Base-by-base conservation (phyloP, 371 early-diverging fungal species). In the Circinella umbellata region DNA sequence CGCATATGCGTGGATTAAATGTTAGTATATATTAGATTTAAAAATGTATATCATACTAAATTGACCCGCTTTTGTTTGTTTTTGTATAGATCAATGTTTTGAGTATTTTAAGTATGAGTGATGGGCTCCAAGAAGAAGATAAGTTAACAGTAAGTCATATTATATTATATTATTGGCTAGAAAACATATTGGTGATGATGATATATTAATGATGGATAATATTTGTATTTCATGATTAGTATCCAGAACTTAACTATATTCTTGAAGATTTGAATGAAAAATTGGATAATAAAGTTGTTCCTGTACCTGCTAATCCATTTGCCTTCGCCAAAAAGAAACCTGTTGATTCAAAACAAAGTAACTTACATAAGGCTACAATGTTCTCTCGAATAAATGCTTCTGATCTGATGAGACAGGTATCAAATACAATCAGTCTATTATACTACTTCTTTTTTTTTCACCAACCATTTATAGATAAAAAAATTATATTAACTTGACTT, bases 221-320 rank as follows among this genome's bases (percentile, higher is more conserved):
- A 13, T 51, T 15, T 51, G 0, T 13, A 5, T 51, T 13, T 51
- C 51, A 37, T 61, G 66, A 42, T 11, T 11, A 75, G 75, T 68
- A 73, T 18, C 67, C 46, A 9, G 80, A 75, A 35, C 70, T 84
- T 15, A 83, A 77, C 42, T 88, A 88, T 63, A 76, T 90, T 5
- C 69, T 90, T 10, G 73, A 77, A 15, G 90, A 90, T 65, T 69
- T 90, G 15, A 74, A 78, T 39, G 72, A 80, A 10, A 90, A 90
- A 66, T 66, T 89, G 18, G 75, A 79, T n/a, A 77, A 75, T 59
- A 90, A 89, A 55, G 64, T 89, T 35, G 77, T 76, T 3, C 76
- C 81, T 1, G 73, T 78, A 3, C 35, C 76, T 1, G 48, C 64
- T 3, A 70, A 72, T 47, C 59, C 62, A 5, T 80, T 83, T 60